phyloP scores from a whole-genome alignment of 331 rosid species.

The Quercus tomentella region DNA sequence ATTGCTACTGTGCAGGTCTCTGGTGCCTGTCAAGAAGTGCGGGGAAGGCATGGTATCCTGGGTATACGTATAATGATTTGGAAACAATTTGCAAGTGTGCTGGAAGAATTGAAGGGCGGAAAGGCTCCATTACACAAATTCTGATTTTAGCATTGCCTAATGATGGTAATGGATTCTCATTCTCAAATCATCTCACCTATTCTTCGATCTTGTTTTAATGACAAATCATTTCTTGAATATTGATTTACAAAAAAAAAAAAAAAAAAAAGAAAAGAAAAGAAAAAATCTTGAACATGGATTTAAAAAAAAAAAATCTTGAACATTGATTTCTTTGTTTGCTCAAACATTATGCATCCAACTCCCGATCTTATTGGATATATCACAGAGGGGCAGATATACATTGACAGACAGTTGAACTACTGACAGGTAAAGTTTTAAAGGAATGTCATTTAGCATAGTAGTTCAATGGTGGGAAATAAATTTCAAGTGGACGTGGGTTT shows the following conservation, averaged over 20 bases:
- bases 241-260: no score
- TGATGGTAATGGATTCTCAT: slow-evolving; percentile 55
- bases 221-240: background rate
- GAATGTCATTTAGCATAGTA: background rate
- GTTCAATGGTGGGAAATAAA: background rate
- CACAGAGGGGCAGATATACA: slow-evolving; percentile 5
- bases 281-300: no score
- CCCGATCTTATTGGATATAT: slow-evolving; percentile 60
- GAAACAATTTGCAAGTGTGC: slow-evolving; percentile 98
- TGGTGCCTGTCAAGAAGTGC: slow-evolving; percentile 99
- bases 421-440: slow-evolving; percentile 60
- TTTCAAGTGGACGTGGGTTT: background rate
- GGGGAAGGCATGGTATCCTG: slow-evolving; percentile 97
- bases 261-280: no score
- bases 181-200: slow-evolving; percentile 8
- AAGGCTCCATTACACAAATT: slow-evolving; percentile 95
- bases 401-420: slow-evolving; percentile 83
- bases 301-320: slow-evolving; percentile 2
- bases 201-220: slow-evolving; percentile 11
- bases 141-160: slow-evolving; percentile 97
- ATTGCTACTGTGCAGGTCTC: slow-evolving; percentile 62
- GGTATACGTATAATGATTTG: slow-evolving; percentile 97
- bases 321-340: slow-evolving; percentile 3
- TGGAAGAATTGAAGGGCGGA: slow-evolving; percentile 96
- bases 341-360: slow-evolving; percentile 54